Percentiles rank a stretch among this genome's conserved stretches.
These are phyloP conservation scores for Ceratocystis lukuohia DNA, from an alignment of 2,329 filamentous ascomycete genomes.

Conservation along the genomic window DNA sequence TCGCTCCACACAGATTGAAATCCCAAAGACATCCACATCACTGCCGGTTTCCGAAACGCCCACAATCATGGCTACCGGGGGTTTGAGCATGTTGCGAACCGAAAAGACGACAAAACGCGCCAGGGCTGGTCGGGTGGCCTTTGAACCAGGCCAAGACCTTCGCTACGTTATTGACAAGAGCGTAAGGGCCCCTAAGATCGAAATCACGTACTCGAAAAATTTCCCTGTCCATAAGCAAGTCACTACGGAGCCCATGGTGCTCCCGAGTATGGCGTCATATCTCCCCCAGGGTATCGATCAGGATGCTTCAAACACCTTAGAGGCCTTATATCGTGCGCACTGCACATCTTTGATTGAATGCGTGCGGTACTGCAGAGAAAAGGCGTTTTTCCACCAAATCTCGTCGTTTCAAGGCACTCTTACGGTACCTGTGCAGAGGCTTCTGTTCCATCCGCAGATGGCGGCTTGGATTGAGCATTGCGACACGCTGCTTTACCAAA, in stretches of 20 bases:
- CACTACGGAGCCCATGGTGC: conserved; percentile 55
- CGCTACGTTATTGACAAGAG: conserved; percentile 34
- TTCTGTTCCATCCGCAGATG: conserved; percentile 68
- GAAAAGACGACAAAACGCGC: conserved; percentile 6
- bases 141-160: conserved; percentile 18
- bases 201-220: conserved; percentile 46
- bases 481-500: conserved; percentile 91
- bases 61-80: background rate
- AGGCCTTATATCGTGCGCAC: conserved; percentile 82
- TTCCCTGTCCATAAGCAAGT: conserved; percentile 28
- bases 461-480: conserved; percentile 91
- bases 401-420: conserved; percentile 91
- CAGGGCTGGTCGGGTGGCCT: conserved; percentile 10
- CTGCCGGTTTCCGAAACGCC: background rate
- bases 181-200: conserved; percentile 43
- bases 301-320: conserved; percentile 74
- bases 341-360: conserved; percentile 92
- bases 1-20: background rate
- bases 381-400: conserved; percentile 89
- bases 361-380: conserved; percentile 90
- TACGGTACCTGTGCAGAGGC: conserved; percentile 89
- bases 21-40: background rate
- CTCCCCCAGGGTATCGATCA: conserved; percentile 69
- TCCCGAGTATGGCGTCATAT: conserved; percentile 79
- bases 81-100: conserved; percentile 23